phyloP scores from a whole-genome alignment of 1,284 basidiomycete species.

The Ganoderma leucocontextum region DNA sequence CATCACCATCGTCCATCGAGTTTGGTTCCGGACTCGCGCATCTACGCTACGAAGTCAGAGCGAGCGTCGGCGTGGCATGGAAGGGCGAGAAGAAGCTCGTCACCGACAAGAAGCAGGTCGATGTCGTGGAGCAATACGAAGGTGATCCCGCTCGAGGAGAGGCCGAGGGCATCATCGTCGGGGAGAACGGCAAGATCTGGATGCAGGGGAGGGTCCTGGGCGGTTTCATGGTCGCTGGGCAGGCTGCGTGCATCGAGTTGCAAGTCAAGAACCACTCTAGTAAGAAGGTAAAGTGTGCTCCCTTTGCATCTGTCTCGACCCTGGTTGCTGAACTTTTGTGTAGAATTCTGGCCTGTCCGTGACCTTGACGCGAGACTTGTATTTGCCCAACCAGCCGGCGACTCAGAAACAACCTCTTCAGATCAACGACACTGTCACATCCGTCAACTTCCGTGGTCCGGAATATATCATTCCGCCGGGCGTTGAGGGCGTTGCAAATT shows the following conservation, averaged over 20 bases:
- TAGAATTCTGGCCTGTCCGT: slow-evolving; percentile 74
- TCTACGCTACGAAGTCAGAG: slow-evolving; percentile 74
- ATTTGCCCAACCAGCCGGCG: slow-evolving; percentile 55
- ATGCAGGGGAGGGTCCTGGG: slow-evolving; percentile 71
- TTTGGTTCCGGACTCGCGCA: slow-evolving; percentile 73
- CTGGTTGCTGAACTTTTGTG: neutral
- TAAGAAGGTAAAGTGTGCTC: slow-evolving; percentile 65
- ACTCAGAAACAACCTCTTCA: slow-evolving; percentile 57
- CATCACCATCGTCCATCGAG: slow-evolving; percentile 71
- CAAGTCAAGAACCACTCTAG: slow-evolving; percentile 81
- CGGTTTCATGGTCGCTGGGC: slow-evolving; percentile 69
- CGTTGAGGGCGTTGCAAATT: slow-evolving; percentile 75
- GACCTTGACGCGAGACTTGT: slow-evolving; percentile 64
- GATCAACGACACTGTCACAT: slow-evolving; percentile 71
- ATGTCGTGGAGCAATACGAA: slow-evolving; percentile 67
- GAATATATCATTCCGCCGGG: slow-evolving; percentile 78
- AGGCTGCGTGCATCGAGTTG: slow-evolving; percentile 73
- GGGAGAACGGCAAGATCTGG: slow-evolving; percentile 81
- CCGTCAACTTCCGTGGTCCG: slow-evolving; percentile 70
- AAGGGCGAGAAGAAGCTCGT: slow-evolving; percentile 74
- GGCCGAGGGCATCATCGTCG: slow-evolving; percentile 68
- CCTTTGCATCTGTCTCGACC: neutral
- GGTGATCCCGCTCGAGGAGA: slow-evolving; percentile 47
- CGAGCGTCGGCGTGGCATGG: slow-evolving; percentile 75
- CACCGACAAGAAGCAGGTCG: slow-evolving; percentile 64